Evolutionary conservation across 345 rosid species (phyloP).

Genomic region (Camelina laxa): DNA sequence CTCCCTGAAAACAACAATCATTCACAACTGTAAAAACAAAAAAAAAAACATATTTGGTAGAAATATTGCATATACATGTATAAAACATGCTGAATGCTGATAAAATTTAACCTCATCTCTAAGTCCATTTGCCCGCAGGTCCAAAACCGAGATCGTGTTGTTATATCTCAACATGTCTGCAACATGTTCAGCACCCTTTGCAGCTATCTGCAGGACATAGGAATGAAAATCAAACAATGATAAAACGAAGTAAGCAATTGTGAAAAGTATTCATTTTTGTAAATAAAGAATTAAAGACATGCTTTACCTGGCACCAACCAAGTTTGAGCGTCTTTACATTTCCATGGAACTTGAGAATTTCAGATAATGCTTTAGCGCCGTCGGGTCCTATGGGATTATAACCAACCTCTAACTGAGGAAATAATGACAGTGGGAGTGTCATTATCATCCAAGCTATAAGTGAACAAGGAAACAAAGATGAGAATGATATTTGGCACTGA

Average conservation of each 20-base stretch:
- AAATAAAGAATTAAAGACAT: background rate
- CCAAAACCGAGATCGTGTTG: slow-evolving; percentile 75
- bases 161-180: slow-evolving; percentile 93
- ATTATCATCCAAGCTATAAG: slow-evolving; percentile 26
- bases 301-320: slow-evolving; percentile 95
- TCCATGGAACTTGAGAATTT: slow-evolving; percentile 93
- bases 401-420: slow-evolving; percentile 79
- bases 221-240: background rate
- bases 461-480: slow-evolving; percentile 21
- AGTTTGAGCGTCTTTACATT: slow-evolving; percentile 84
- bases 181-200: slow-evolving; percentile 79
- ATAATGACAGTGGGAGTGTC: slow-evolving; percentile 12
- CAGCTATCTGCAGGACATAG: slow-evolving; percentile 68
- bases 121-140: slow-evolving; percentile 94
- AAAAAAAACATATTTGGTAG: background rate
- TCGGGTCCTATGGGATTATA: slow-evolving; percentile 94
- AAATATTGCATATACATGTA: background rate
- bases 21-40: background rate
- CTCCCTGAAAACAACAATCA: slow-evolving; percentile 66
- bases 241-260: slow-evolving; percentile 22
- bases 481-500: slow-evolving; percentile 46
- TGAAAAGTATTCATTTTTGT: background rate
- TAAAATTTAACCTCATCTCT: slow-evolving; percentile 70
- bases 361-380: slow-evolving; percentile 82
- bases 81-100: slow-evolving; percentile 2